Percentiles rank a stretch among this genome's conserved stretches.
phyloP scores from a whole-genome alignment of 805 yeast species.

The Candida hungchunana region DNA sequence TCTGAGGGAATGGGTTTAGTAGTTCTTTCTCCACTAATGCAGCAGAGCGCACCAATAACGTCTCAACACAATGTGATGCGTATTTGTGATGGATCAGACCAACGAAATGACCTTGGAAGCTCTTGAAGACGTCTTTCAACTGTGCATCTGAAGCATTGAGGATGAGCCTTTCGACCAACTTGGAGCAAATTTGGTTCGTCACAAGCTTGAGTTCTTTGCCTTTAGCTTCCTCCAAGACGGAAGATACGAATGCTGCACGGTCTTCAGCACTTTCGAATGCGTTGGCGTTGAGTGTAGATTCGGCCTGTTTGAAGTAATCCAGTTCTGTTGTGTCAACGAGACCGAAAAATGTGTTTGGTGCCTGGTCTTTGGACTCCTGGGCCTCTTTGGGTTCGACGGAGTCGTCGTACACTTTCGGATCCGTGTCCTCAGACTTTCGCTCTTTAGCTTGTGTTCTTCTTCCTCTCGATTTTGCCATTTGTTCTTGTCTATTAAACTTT shows the following conservation, averaged over 20 bases:
- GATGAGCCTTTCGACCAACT: slow-evolving; percentile 83
- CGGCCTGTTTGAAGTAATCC: slow-evolving; percentile 92
- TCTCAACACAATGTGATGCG: slow-evolving; percentile 90
- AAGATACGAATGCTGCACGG: slow-evolving; percentile 60
- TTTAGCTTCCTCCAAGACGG: slow-evolving; percentile 78
- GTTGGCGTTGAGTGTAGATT: slow-evolving; percentile 74
- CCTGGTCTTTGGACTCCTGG: slow-evolving; percentile 11
- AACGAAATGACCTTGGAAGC: slow-evolving; percentile 71
- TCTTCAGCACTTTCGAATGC: slow-evolving; percentile 76
- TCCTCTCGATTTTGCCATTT: slow-evolving; percentile 37
- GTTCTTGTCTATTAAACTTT: too few species aligned
- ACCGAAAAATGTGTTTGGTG: slow-evolving; percentile 68
- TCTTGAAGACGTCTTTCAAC: slow-evolving; percentile 57
- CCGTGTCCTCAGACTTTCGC: slow-evolving; percentile 9
- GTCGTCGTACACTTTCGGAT: slow-evolving; percentile 11
- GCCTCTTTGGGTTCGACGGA: slow-evolving; percentile 3
- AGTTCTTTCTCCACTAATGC: slow-evolving; percentile 72
- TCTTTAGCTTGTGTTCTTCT: slow-evolving; percentile 35
- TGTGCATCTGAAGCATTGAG: slow-evolving; percentile 60
- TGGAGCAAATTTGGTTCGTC: slow-evolving; percentile 93
- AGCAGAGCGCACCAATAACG: slow-evolving; percentile 72
- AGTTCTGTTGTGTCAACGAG: slow-evolving; percentile 77
- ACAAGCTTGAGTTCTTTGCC: slow-evolving; percentile 91
- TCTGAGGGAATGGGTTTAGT: slow-evolving; percentile 39
- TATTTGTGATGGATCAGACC: slow-evolving; percentile 81